Evolutionary conservation across 805 yeast species (phyloP).

Genomic region (Candida loeiensis): DNA sequence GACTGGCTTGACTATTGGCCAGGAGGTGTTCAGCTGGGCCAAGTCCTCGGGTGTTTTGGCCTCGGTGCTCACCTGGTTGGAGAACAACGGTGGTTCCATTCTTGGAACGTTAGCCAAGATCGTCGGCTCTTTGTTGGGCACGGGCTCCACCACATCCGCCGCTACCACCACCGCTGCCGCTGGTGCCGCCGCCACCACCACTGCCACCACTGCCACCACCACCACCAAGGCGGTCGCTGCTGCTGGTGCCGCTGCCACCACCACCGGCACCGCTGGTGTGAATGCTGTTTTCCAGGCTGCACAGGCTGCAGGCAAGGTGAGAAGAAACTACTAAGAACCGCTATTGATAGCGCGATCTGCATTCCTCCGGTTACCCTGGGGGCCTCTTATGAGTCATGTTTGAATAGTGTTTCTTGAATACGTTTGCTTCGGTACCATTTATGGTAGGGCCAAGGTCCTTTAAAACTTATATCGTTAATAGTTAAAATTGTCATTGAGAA

Average conservation of each 20-base stretch:
- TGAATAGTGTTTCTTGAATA: background rate
- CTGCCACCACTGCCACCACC: conserved; percentile 8
- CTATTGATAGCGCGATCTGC: background rate
- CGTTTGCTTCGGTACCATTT: background rate
- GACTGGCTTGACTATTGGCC: conserved; percentile 30
- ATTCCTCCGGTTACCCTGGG: conserved; percentile 1
- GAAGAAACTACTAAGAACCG: conserved; percentile 17
- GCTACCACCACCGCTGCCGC: conserved; percentile 11
- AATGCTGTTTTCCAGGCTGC: conserved; percentile 12
- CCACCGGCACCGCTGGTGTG: conserved; percentile 9
- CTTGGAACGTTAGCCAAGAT: conserved; percentile 22
- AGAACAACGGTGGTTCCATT: conserved; percentile 25
- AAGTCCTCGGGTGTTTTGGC: conserved; percentile 33
- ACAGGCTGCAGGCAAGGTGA: conserved; percentile 13
- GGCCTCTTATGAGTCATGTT: background rate
- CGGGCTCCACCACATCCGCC: conserved; percentile 23
- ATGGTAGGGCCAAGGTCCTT: no score
- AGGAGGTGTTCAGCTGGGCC: conserved; percentile 37
- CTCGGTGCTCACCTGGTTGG: conserved; percentile 22
- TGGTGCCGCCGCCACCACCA: conserved; percentile 12
- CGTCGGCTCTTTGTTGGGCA: conserved; percentile 23
- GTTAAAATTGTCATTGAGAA: no score
- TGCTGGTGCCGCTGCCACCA: conserved; percentile 12
- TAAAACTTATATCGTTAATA: no score
- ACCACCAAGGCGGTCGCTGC: conserved; percentile 1